Base-by-base conservation (phyloP, 2,329 filamentous ascomycete species). In the Talaromyces piceae region DNA sequence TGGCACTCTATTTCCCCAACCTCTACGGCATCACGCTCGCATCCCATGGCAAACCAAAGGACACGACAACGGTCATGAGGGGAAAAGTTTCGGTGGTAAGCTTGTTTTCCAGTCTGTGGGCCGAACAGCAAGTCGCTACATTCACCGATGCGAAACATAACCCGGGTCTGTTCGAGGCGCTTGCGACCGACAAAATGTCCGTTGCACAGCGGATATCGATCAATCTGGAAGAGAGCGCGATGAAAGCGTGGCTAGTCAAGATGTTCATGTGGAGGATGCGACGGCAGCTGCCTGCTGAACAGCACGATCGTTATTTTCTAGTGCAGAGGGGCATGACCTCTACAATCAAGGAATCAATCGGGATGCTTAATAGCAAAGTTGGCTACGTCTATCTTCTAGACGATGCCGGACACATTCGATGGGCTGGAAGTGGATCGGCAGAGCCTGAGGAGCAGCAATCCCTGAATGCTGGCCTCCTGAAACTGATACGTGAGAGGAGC, bases 301-400 rank as follows among this genome's bases (percentile, higher is more conserved):
- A 81, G 50, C 80, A 81, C 68, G 69, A 67, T 20, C 72, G 72
- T 52, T 84, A 83, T 59, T 84, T 84, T 60, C 67, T 84, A 50
- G 74, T 84, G 16, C 71, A 75, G 53, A 78, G 73, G 54, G 80
- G 80, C 2, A 70, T 84, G 20, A 74, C 69, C 12, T 77, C 81
- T 45, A 66, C 73, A 16, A 71, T 83, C 37, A 75, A 78, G 57
- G 79, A 83, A 61, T 74, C 77, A 4, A 77, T 84, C 61, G 81
- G 81, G 4, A 67, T 95, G 65, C 73, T 95, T 64, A 98, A 98
- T 70, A 83, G 82, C 58, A 94, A 91, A 70, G 91, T 96, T 28
- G 91, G 91, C 31, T 97, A 96, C 71, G 86, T 91, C 4, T 98
- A 95, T 69, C 77, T 98, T 45, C 77, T 98, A 53, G 93, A 98